Evolutionary conservation across 176 grass and related monocot genomes (phyloP), one percentile per base, ranked within the genome.

Genomic region (Cymbopogon citratus): DNA sequence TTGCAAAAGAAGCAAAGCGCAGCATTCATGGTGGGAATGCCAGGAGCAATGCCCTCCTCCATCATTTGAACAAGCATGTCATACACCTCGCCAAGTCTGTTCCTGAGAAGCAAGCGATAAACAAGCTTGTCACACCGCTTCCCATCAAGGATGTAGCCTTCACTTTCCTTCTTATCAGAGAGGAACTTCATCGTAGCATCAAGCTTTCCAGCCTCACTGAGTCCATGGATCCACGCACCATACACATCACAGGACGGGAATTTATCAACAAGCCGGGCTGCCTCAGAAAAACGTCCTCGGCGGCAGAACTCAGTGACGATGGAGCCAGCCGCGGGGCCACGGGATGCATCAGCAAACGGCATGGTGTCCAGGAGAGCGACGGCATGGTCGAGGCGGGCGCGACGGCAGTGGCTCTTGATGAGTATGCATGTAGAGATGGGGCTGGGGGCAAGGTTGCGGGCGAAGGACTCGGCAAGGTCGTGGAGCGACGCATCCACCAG

Each of bases 1-100:
- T 98, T 98, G 85, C 96, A 98, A 85, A 98, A 95, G 87, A 98
- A 98, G 73, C 96, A 87, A 75, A 98, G 92, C 2, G 80, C 56
- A 21, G 92, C 84, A 80, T 90, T 93, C 96, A 98, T 98, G 13
- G 92, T 92, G 25, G 72, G 34, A 25, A 46, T 82, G 63, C 85
- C 87, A 27, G 92, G 92, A 36, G 90, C 79, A 62, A 98, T 93
- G 39, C 92, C 96, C 81, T 95, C 90, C 80, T 98, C 92, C 82
- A 98, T 95, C 92, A 98, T 93, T 89, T 95, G 90, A 25, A 94
- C 91, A 63, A 98, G 85, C 79, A 94, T 73, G 57, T 93, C 89
- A 73, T 95, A 98, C 21, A 92, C 90, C 27, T 86, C 89, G 41
- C 82, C 87, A 3, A 98, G 85, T 33, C 79, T 83, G 73, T 91